Base-by-base conservation (phyloP, 2,329 filamentous ascomycete species). In the Fusarium concolor region DNA sequence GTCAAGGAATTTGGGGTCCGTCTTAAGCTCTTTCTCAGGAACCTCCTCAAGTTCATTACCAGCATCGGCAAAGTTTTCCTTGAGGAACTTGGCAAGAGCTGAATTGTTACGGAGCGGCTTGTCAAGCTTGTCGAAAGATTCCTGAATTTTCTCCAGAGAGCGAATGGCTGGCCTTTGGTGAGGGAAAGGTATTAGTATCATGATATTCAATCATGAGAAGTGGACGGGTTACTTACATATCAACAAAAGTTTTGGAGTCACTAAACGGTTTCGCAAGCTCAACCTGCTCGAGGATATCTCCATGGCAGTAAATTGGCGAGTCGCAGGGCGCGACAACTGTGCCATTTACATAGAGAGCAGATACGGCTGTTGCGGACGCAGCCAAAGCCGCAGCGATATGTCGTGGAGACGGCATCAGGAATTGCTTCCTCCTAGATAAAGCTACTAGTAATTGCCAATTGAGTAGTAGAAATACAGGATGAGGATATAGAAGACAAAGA, bases 211-310 rank as follows among this genome's bases (percentile, higher is more conserved):
- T 28, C n/a, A 14, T n/a, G 10, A 39, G 6, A 22, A 18, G 17
- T 18, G n/a, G 14, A 8, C 9, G 17, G 22, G 3, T 6, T 22
- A 78, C 81, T 79, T 79, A 88, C 86, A 90, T 87, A 74, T 92
- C 89, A 42, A 91, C 89, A 74, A 90, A 91, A 2, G 88, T 90
- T 82, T 91, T 92, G 62, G 88, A 91, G 78, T 91, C 89, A 15
- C 81, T 78, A 68, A 91, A 91, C 1, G 89, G 89, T 24, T 80
- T 81, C 4, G 89, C 89, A 11, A 91, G 80, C 78, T 91, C 84
- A 46, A 92, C 85, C 65, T 87, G 82, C 62, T 84, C 81, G 4
- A 92, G 81, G 14, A 91, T 82, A 0, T 90, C 86, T 46, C 89
- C 89, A 66, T 88, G 83, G 74, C 89, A 92, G 77, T 91, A 92